Evolutionary conservation across 768 basidiomycete species (phyloP), one percentile per base, ranked within the genome.

Genomic region (Leccinum aurantiacum): DNA sequence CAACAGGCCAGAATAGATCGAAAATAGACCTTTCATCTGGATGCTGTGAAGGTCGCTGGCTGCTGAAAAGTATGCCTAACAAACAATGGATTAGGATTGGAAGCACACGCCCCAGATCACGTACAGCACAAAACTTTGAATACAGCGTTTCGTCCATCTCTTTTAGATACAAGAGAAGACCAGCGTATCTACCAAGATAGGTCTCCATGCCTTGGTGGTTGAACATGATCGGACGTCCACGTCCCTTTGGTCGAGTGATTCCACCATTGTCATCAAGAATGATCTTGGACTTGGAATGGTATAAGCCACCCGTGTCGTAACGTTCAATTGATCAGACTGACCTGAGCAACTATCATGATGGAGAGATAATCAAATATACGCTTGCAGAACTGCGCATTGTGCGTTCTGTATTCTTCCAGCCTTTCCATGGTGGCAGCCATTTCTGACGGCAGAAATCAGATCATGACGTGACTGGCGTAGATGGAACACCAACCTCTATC

Each of bases 361-460:
- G 88, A 84, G 41, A 98, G 77, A 74, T 91, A 98, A 68, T 98
- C 96, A 53, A 88, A 80, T 46, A 98, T 73, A 25, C 96, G 84
- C 71, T 95, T 95, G 78, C 93, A 95, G 76, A 98, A 98, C 69
- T 98, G 95, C 5, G 80, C 73, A 62, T 96, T 96, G 70, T 95
- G 85, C 2, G 90, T 93, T 60, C 84, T 82, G 70, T 98, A 98
- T 73, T 98, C 96, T 62, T 88, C 85, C 61, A 97, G 77, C 27
- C 95, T 80, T 74, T 95, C 95, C 84, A 95, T 95, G 0, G 94
- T 95, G 7, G 95, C 95, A n/a, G 95, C 93, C 88, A 98, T 96
- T 68, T 96, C 96, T 88, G 50, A 58, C 44, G 38, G 53, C 10
- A 15, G 11, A 47, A 29, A 54, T 68, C 25, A 72, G 58, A 15